Conservation (phyloP, 2,329 filamentous ascomycete genomes). For the Coleophoma cylindrospora region DNA sequence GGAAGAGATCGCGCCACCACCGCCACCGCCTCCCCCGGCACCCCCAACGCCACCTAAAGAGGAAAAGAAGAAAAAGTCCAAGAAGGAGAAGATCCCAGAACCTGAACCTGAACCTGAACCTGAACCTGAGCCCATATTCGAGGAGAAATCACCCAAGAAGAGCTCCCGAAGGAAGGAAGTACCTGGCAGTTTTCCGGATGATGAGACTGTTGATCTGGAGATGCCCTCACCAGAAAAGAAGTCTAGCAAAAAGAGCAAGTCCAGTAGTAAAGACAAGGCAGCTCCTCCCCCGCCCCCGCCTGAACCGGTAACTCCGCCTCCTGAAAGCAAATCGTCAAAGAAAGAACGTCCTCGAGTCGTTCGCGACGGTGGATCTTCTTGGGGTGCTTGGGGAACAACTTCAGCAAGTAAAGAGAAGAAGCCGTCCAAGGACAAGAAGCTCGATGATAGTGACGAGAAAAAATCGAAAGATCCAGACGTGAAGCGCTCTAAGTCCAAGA, state of each 20-base stretch:
- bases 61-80: constrained; percentile 36
- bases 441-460: constrained; percentile 20
- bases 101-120: constrained; percentile 16
- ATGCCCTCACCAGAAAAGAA: constrained; percentile 39
- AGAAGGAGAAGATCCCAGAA: constrained; percentile 29
- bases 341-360: constrained; percentile 76
- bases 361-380: constrained; percentile 57
- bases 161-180: constrained; percentile 33
- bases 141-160: constrained; percentile 29
- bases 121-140: constrained; percentile 21
- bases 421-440: constrained; percentile 24
- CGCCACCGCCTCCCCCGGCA: constrained; percentile 29
- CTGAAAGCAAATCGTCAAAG: constrained; percentile 56
- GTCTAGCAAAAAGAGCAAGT: constrained; percentile 32
- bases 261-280: constrained; percentile 29
- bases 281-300: constrained; percentile 32
- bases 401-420: constrained; percentile 33
- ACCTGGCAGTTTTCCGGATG: constrained; percentile 54
- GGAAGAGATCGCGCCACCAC: constrained; percentile 21
- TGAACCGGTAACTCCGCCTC: constrained; percentile 42
- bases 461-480: constrained; percentile 45
- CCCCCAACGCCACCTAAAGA: constrained; percentile 35
- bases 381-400: constrained; percentile 69
- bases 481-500: constrained; percentile 50
- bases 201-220: constrained; percentile 39